These are phyloP conservation scores for Penicillium freii DNA, from an alignment of 2,329 filamentous ascomycete genomes.

Conservation along the genomic window DNA sequence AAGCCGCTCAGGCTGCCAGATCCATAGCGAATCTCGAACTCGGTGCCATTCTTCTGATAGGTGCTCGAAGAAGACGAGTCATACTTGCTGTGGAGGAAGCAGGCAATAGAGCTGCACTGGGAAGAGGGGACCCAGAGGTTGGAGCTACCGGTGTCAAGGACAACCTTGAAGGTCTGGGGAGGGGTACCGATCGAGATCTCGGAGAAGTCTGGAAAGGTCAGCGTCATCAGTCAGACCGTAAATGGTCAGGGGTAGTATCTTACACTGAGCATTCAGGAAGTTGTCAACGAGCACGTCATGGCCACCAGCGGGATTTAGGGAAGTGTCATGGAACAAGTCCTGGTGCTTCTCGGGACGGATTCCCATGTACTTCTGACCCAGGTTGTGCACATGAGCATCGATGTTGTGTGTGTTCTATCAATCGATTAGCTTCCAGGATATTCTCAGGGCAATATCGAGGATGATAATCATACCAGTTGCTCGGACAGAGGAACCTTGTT, in stretches of 20 bases:
- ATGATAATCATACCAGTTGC: constrained; percentile 80
- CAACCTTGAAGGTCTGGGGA: constrained; percentile 94
- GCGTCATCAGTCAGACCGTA: not conserved
- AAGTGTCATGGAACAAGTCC: constrained; percentile 75
- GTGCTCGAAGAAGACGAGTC: constrained; percentile 84
- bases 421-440: constrained; percentile 11
- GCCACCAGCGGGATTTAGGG: constrained; percentile 61
- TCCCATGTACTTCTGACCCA: constrained; percentile 97
- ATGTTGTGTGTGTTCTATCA: constrained; percentile 72
- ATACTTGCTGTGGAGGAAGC: constrained; percentile 96
- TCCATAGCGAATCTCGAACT: constrained; percentile 92
- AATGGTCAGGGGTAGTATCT: constrained; percentile 36
- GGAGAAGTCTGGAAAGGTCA: constrained; percentile 74
- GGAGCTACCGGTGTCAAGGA: constrained; percentile 96
- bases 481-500: constrained; percentile 92
- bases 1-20: constrained; percentile 93
- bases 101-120: constrained; percentile 91
- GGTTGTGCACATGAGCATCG: constrained; percentile 73
- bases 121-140: constrained; percentile 97
- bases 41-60: constrained; percentile 89
- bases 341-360: constrained; percentile 66
- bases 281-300: constrained; percentile 91
- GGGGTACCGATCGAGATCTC: constrained; percentile 91
- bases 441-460: constrained; percentile 3
- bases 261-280: constrained; percentile 99